Percentiles rank a stretch among this genome's conserved stretches.
Conservation (phyloP, 495 filamentous ascomycete species). For the Xylaria palmicola region DNA sequence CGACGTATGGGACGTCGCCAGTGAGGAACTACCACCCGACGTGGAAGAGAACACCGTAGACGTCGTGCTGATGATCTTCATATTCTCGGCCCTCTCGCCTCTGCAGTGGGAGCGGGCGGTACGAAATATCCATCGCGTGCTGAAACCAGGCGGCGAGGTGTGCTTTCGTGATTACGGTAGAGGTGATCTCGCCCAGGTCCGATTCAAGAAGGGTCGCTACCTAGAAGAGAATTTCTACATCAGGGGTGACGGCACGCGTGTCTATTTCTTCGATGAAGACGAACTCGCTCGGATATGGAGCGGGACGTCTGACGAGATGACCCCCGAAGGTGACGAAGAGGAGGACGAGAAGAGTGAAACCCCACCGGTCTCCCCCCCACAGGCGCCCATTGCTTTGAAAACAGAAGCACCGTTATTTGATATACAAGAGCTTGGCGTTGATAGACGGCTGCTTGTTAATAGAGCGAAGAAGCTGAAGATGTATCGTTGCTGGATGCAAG, state of each 20-base stretch:
- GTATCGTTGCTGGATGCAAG: conserved; percentile 98
- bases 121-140: conserved; percentile 71
- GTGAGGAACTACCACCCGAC: conserved; percentile 68
- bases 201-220: conserved; percentile 91
- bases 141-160: conserved; percentile 87
- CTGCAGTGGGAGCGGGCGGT: conserved; percentile 81
- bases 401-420: conserved; percentile 52
- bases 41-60: conserved; percentile 77
- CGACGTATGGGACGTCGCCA: conserved; percentile 87
- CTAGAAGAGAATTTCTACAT: conserved; percentile 97
- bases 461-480: conserved; percentile 88
- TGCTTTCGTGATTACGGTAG: conserved; percentile 95
- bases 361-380: conserved; percentile 10
- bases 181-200: conserved; percentile 92
- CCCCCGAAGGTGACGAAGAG: conserved; percentile 19
- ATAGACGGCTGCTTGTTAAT: conserved; percentile 88
- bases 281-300: conserved; percentile 80
- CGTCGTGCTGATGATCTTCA: conserved; percentile 90
- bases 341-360: conserved; percentile 14
- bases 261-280: conserved; percentile 93
- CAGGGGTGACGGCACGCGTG: conserved; percentile 89
- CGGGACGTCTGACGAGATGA: conserved; percentile 23
- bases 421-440: conserved; percentile 72
- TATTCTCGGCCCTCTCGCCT: conserved; percentile 89
- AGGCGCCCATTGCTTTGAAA: background rate